Conservation (phyloP, 2,329 filamentous ascomycete species). For the Colletotrichum gigasporum region DNA sequence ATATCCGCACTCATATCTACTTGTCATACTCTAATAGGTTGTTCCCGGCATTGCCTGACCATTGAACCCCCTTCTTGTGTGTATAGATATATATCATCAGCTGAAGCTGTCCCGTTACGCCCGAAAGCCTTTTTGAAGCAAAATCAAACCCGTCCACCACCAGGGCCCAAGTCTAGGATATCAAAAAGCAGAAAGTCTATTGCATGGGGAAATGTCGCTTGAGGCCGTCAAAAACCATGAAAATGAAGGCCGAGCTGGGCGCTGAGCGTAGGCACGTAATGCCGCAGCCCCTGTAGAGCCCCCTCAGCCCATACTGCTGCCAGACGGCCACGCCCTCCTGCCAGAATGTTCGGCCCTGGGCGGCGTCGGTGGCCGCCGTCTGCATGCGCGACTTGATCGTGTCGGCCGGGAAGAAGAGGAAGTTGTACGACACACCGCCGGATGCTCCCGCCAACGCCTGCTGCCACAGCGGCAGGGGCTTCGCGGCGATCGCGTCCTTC, state of each 20-base stretch:
- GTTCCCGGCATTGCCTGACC: not conserved
- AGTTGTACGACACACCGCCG: conserved; percentile 95
- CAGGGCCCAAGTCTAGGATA: conserved; percentile 28
- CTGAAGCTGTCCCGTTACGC: conserved; percentile 17
- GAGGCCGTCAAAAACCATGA: conserved; percentile 91
- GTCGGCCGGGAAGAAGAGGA: conserved; percentile 95
- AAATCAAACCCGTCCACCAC: conserved; percentile 8
- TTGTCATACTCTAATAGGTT: not conserved
- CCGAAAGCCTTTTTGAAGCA: conserved; percentile 8
- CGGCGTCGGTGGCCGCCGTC: conserved; percentile 75
- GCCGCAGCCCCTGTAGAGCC: conserved; percentile 92
- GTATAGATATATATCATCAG: not conserved
- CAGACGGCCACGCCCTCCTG: conserved; percentile 79
- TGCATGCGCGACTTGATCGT: conserved; percentile 98
- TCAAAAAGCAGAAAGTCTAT: conserved; percentile 34
- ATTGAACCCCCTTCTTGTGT: not conserved
- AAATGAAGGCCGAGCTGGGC: conserved; percentile 98
- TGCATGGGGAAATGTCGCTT: conserved; percentile 72
- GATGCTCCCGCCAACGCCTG: conserved; percentile 87
- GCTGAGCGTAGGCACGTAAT: conserved; percentile 90
- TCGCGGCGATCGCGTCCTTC: conserved; percentile 51
- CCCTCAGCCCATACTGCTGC: conserved; percentile 81
- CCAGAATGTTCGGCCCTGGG: conserved; percentile 73
- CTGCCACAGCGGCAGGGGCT: conserved; percentile 81
- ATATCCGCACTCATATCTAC: not conserved